phyloP scores from a whole-genome alignment of 768 basidiomycete species.

The Boletales sp. region DNA sequence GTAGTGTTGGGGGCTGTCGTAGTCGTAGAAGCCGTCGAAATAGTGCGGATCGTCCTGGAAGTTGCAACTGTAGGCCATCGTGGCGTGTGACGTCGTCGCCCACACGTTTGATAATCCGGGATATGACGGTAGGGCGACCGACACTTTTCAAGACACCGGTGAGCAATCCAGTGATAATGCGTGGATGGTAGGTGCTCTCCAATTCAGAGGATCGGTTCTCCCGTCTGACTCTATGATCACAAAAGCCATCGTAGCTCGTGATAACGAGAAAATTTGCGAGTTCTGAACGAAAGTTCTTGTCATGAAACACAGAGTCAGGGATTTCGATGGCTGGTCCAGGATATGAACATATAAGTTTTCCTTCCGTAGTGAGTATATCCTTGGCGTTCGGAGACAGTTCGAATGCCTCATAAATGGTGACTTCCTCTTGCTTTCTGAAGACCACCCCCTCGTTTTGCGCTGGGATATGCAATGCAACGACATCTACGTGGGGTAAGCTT shows the following conservation, averaged over 20 bases:
- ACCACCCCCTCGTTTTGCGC: conserved; percentile 49
- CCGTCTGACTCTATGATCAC: conserved; percentile 3
- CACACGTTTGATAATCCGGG: conserved; percentile 39
- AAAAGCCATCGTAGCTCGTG: conserved; percentile 25
- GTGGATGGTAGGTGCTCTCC: conserved; percentile 37
- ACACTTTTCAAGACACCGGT: conserved; percentile 41
- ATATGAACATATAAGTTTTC: conserved; percentile 44
- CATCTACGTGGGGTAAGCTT: conserved; percentile 23
- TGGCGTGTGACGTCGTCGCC: conserved; percentile 42
- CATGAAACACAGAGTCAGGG: conserved; percentile 24
- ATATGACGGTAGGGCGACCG: conserved; percentile 25
- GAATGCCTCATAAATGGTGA: conserved; percentile 42
- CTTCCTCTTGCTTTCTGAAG: conserved; percentile 26
- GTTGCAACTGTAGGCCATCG: conserved; percentile 20
- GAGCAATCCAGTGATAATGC: conserved; percentile 45
- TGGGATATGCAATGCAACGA: conserved; percentile 35
- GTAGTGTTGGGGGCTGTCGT: conserved; percentile 19
- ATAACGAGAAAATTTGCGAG: conserved; percentile 37
- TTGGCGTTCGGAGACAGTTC: conserved; percentile 38
- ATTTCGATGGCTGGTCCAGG: conserved; percentile 44
- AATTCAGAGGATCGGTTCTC: conserved; percentile 31
- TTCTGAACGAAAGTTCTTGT: conserved; percentile 30
- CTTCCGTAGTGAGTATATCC: conserved; percentile 34
- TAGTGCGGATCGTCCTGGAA: conserved; percentile 9
- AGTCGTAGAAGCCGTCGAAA: no score